A percentile compares a stretch with the other conserved stretches of the same genome.
These are phyloP conservation scores for Rutstroemia sp. DNA, from an alignment of 2,329 filamentous ascomycete genomes.

Conservation along the genomic window DNA sequence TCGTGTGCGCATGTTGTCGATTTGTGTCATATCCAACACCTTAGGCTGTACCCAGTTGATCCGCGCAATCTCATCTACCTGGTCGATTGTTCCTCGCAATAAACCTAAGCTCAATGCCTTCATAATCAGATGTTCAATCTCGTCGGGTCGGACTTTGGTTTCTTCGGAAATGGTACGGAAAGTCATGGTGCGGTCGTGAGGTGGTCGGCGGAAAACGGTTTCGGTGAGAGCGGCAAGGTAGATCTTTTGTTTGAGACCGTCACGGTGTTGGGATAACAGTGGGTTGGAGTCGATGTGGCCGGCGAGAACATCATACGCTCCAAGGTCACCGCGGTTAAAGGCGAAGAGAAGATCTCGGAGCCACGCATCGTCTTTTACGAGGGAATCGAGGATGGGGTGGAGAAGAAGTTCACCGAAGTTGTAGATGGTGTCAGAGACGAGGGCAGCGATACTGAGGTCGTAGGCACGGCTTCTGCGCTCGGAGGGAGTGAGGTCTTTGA, in stretches of 20 bases:
- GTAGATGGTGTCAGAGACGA: constrained; percentile 94
- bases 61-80: constrained; percentile 86
- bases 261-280: constrained; percentile 70
- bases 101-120: constrained; percentile 94
- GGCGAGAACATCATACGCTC: constrained; percentile 75
- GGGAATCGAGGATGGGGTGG: constrained; percentile 86
- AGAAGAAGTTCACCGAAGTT: constrained; percentile 99
- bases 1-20: constrained; percentile 81
- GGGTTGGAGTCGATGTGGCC: constrained; percentile 74
- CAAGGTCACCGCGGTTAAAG: constrained; percentile 92
- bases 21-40: constrained; percentile 91
- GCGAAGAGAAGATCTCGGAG: constrained; percentile 92
- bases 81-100: constrained; percentile 86
- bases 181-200: constrained; percentile 90
- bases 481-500: constrained; percentile 61
- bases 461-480: constrained; percentile 83
- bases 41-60: constrained; percentile 99
- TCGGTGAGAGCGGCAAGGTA: constrained; percentile 94
- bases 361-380: constrained; percentile 76
- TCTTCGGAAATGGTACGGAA: constrained; percentile 84
- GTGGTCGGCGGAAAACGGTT: constrained; percentile 89
- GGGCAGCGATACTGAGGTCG: constrained; percentile 83
- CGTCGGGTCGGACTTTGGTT: constrained; percentile 82
- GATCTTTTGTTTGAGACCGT: constrained; percentile 93
- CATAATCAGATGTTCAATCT: constrained; percentile 98